phyloP scores from a whole-genome alignment of 768 basidiomycete genomes.

The Pleurotus tuber-regium region DNA sequence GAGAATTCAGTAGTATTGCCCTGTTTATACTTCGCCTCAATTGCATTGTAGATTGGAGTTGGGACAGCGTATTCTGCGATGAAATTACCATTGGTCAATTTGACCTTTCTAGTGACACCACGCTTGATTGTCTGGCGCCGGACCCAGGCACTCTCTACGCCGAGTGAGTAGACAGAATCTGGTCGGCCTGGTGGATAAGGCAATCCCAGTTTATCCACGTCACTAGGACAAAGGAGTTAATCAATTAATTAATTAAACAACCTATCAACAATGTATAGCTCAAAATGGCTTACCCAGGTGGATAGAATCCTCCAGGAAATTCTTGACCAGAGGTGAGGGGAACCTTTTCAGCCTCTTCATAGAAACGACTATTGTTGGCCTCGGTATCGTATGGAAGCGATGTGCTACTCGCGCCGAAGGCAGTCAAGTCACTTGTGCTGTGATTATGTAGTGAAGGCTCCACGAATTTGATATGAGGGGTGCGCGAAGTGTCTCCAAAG shows the following conservation, averaged over 20 bases:
- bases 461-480: conserved; percentile 2
- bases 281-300: conserved; percentile 5
- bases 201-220: conserved; percentile 8
- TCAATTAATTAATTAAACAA: too few relatives aligned
- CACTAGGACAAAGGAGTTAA: neutral
- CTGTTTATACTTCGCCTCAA: conserved; percentile 57
- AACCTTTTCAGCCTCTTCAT: conserved; percentile 2
- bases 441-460: conserved; percentile 5
- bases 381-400: conserved; percentile 3
- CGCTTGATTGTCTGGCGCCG: conserved; percentile 69
- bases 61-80: conserved; percentile 71
- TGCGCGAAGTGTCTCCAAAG: conserved; percentile 1
- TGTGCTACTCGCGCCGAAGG: neutral
- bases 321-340: conserved; percentile 5
- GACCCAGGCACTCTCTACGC: conserved; percentile 34
- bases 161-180: conserved; percentile 4
- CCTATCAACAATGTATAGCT: too few relatives aligned
- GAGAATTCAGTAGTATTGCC: conserved; percentile 70
- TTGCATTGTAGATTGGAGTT: conserved; percentile 59
- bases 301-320: conserved; percentile 7
- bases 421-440: conserved; percentile 1
- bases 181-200: conserved; percentile 4
- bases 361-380: neutral
- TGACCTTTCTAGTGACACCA: conserved; percentile 71
- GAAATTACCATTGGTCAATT: conserved; percentile 73